Evolutionary conservation across 768 basidiomycete species (phyloP), one percentile per base, ranked within the genome.

Genomic region (Sporobolomyces pararoseus): DNA sequence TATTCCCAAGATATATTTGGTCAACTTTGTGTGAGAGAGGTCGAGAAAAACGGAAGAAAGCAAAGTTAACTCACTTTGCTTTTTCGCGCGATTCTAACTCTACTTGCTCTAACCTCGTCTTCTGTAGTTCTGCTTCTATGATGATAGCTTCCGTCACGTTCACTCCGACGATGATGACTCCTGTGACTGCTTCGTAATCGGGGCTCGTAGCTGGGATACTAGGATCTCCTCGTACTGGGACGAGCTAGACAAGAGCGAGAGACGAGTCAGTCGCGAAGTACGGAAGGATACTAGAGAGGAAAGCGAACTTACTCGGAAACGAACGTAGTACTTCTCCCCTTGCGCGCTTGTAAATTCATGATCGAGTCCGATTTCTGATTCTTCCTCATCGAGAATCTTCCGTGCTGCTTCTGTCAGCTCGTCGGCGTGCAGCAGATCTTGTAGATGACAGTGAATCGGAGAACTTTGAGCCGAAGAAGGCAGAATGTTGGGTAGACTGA

Each of bases 51-150:
- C 14, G 21, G 23, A n/a, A n/a, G n/a, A n/a, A n/a, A n/a, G n/a
- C 46, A 54, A 54, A 44, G 23, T 9, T 9, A 7, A 50, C 62
- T 35, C 31, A 59, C 66, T 77, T 77, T 13, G 76, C 76, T 52
- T 77, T 73, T 52, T 76, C 76, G 7, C 50, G 31, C 29, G 71
- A 70, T 23, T 64, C 47, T 17, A 73, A 49, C 29, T 65, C 25
- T 0, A 54, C 34, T n/a, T 62, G 49, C 50, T 76, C 68, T 21
- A 25, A 39, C 10, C 55, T 21, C 9, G 44, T 34, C 17, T 49
- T n/a, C 47, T 57, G 37, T 6, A 76, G 39, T 7, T 53, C 66
- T 3, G 34, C 29, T 25, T 75, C 70, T 3, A 70, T 60, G 27
- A n/a, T 31, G 14, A 67, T 46, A 10, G 57, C 39, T 12, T 70